Base-by-base conservation (phyloP, 139 green algal genomes). In the Eudorina sp. region DNA sequence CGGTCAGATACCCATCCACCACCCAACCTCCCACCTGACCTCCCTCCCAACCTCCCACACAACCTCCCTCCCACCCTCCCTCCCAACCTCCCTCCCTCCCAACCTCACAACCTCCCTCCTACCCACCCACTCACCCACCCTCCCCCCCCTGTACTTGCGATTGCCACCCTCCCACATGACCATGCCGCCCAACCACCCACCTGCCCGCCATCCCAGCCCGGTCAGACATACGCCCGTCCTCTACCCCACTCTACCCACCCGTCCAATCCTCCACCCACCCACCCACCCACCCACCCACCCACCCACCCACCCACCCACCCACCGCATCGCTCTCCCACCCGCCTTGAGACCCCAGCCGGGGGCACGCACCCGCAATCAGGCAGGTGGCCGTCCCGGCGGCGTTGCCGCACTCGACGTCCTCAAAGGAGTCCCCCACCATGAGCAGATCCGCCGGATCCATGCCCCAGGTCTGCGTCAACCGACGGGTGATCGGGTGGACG, bases 341-440 rank as follows among this genome's bases (percentile, higher is more conserved):
- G 16, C 51, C 51, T 16, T 25, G 13, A 13, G 13, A 58, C 58
- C 58, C 9, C 16, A 27, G 18, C 9, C 74, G 29, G 8, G 8
- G 1, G 4, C 58, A n/a, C 81, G 34, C 43, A 83, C 92, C 93
- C 21, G 91, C 91, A 2, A 96, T 91, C 3, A 96, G 88, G 88
- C 94, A 97, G 4, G 92, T 94, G 23, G 95, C 95, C 3, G 94
- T 94, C 53, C 95, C 95, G 4, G 91, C 92, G 3, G 95, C 95
- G 58, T 97, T 97, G 19, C 94, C 88, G 40, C 88, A 85, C 78
- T 92, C 88, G 16, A 91, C 82, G 43, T 91, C 73, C 83, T 93
- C 87, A 23, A 88, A 87, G 11, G 85, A 93, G 90, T 97, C 95
- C 0, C 95, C 95, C 31, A 97, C 94, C 95, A 97, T 97, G 9